Evolutionary conservation across 495 filamentous ascomycete species (phyloP), one percentile per base, ranked within the genome.

Genomic region (Chaetomidium leptoderma): DNA sequence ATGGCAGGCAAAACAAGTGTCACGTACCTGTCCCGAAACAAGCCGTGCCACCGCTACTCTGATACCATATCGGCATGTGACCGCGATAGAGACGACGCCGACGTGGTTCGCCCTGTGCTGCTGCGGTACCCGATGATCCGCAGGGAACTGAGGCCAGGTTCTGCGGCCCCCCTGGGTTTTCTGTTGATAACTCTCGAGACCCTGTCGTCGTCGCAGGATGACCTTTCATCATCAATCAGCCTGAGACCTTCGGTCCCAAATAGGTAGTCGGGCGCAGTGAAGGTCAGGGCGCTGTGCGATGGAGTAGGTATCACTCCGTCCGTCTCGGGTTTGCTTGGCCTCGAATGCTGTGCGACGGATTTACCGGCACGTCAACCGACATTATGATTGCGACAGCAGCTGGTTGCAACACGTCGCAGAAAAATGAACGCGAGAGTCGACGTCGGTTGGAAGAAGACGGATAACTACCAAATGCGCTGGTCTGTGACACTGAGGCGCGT

Each of bases 61-160:
- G 63, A 63, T 53, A 68, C 63, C 62, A 67, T 63, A 30, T 30
- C 29, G 55, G 24, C 26, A 44, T 52, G 54, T 58, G 65, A 63
- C 65, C 62, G 53, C 62, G 57, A 61, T 54, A 53, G 42, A 35
- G 35, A 45, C 26, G 9, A 29, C 23, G 56, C 37, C n/a, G 33
- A n/a, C n/a, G 54, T 21, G 35, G 42, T 48, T 49, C 35, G 37
- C 40, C 27, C 24, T 33, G 44, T 49, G 40, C 42, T 56, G 55
- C 50, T 55, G 57, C 42, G 42, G 42, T 50, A 49, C 50, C 54
- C 45, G 55, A 54, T 53, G 17, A 45, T 14, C 16, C n/a, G 33
- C 42, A 55, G 43, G 26, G 40, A 14, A 23, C 39, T 16, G 44
- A 19, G 21, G 21, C 33, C 43, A 27, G 49, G 23, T 8, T 8